These are phyloP conservation scores for Mentha longifolia DNA, from an alignment of 257 asterid species.

Conservation along the genomic window DNA sequence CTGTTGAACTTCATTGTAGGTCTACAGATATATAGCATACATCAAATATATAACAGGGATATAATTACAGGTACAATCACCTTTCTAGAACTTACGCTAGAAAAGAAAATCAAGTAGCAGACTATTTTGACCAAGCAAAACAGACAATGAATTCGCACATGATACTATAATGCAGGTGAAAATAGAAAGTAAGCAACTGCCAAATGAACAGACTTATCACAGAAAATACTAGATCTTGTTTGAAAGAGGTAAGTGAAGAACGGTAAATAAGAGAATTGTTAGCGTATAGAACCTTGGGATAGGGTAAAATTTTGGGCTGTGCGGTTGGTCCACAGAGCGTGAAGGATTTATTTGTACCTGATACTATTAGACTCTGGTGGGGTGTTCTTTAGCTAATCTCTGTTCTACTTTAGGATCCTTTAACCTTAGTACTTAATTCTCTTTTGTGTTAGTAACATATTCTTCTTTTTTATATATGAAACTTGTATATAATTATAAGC, in stretches of 20 bases:
- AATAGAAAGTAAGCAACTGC: slow-evolving; percentile 4
- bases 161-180: background rate
- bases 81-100: slow-evolving; percentile 28
- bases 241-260: slow-evolving; percentile 19
- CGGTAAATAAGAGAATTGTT: background rate
- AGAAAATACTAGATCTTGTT: background rate
- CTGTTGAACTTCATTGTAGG: slow-evolving; percentile 94
- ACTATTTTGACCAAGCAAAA: slow-evolving; percentile 14
- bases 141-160: background rate
- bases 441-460: background rate
- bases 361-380: slow-evolving; percentile 6
- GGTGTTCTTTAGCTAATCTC: background rate
- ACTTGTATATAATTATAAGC: background rate
- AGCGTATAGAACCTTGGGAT: background rate
- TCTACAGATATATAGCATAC: slow-evolving; percentile 55
- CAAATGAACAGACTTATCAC: slow-evolving; percentile 3
- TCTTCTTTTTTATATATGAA: background rate
- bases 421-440: background rate
- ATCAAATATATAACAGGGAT: slow-evolving; percentile 27
- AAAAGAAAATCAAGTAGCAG: slow-evolving; percentile 16
- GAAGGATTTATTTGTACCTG: background rate
- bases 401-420: background rate
- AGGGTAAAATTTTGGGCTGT: background rate
- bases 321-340: background rate
- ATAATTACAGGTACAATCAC: slow-evolving; percentile 12